phyloP scores from a whole-genome alignment of 2,329 filamentous ascomycete genomes.

The Clarireedia hainanense region DNA sequence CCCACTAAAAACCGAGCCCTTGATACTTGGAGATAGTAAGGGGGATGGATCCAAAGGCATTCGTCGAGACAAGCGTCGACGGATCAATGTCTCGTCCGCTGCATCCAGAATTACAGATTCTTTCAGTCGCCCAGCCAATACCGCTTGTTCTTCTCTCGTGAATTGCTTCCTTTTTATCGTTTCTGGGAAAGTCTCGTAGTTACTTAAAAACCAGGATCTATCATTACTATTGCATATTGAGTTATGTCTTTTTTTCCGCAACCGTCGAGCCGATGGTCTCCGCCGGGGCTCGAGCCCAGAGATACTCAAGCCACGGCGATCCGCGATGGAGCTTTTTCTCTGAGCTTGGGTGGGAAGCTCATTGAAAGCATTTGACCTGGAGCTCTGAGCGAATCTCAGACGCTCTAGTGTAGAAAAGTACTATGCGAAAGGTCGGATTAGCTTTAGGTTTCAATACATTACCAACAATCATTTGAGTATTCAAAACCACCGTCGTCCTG shows the following conservation, averaged over 20 bases:
- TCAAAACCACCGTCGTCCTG: slow-evolving; percentile 1
- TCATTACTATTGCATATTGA: slow-evolving; percentile 40
- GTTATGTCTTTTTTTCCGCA: slow-evolving; percentile 25
- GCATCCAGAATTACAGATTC: slow-evolving; percentile 48
- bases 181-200: slow-evolving; percentile 49
- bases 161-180: slow-evolving; percentile 66
- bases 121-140: slow-evolving; percentile 46
- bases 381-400: slow-evolving; percentile 53
- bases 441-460: neutral
- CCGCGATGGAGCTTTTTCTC: slow-evolving; percentile 22
- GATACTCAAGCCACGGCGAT: slow-evolving; percentile 23
- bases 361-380: slow-evolving; percentile 29
- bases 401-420: slow-evolving; percentile 69
- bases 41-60: slow-evolving; percentile 3
- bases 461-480: neutral
- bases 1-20: neutral
- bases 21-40: slow-evolving; percentile 1
- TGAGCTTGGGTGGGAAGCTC: slow-evolving; percentile 23
- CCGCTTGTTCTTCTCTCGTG: slow-evolving; percentile 61
- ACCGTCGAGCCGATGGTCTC: slow-evolving; percentile 18
- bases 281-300: slow-evolving; percentile 22
- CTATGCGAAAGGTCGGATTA: slow-evolving; percentile 32
- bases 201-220: slow-evolving; percentile 54
- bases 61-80: slow-evolving; percentile 34
- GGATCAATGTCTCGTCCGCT: slow-evolving; percentile 49